phyloP scores from a whole-genome alignment of 2,329 filamentous ascomycete genomes.

The Biscogniauxia mediterranea region DNA sequence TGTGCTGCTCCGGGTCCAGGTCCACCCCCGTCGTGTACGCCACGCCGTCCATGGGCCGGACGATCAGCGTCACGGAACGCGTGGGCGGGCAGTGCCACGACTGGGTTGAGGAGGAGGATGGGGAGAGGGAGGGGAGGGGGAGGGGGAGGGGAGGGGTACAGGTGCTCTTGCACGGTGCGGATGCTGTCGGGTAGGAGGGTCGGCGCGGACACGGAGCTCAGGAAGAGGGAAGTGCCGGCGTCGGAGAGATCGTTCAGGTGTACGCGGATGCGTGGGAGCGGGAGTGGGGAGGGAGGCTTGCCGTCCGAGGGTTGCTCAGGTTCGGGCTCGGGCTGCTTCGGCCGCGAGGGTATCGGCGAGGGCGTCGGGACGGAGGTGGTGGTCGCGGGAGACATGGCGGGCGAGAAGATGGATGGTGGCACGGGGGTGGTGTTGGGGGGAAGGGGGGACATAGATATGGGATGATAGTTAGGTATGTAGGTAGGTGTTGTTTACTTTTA shows the following conservation, averaged over 20 bases:
- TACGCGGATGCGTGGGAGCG: constrained; percentile 56
- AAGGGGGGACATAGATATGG: constrained; percentile 24
- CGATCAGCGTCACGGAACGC: constrained; percentile 79
- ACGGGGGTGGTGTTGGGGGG: constrained; percentile 33
- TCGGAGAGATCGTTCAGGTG: constrained; percentile 58
- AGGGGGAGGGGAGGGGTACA: constrained; percentile 59
- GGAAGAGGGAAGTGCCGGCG: constrained; percentile 64
- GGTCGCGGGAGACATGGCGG: constrained; percentile 30
- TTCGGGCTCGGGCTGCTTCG: constrained; percentile 3
- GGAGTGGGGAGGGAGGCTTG: constrained; percentile 30
- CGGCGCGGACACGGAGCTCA: constrained; percentile 62
- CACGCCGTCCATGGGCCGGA: constrained; percentile 78
- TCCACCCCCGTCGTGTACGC: constrained; percentile 84
- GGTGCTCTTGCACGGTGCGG: constrained; percentile 64
- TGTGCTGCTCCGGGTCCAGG: constrained; percentile 74
- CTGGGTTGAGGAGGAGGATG: constrained; percentile 8
- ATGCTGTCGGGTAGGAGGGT: constrained; percentile 62
- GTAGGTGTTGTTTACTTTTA: too few relatives aligned
- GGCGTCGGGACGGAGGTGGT: constrained; percentile 13
- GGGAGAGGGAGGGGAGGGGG: constrained; percentile 34
- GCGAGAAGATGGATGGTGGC: constrained; percentile 34
- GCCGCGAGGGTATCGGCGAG: constrained; percentile 17
- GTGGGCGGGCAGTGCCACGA: constrained; percentile 54
- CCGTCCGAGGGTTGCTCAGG: background rate
- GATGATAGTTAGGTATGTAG: background rate